phyloP scores from a whole-genome alignment of 345 rosid species.

The Citrus trifoliata region DNA sequence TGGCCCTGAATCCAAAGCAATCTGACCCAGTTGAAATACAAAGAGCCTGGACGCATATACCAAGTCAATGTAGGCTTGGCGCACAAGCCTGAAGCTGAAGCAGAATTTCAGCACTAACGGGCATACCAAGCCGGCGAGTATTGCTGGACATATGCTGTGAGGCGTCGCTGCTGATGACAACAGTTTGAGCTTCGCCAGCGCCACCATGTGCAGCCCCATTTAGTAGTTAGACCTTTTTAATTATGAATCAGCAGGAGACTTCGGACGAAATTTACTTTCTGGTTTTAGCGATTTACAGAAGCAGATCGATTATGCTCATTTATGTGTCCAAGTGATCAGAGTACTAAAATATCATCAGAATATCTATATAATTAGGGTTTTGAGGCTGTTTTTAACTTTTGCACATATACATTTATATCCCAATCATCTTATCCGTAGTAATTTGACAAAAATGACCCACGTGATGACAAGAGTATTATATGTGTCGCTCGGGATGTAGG shows the following conservation, averaged over 20 bases:
- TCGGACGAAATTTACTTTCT: not conserved
- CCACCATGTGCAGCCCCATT: conserved; percentile 16
- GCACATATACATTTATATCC: too few relatives aligned
- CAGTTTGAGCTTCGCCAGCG: conserved; percentile 27
- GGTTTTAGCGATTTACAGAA: not conserved
- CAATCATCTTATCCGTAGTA: not conserved
- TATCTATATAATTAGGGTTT: too few relatives aligned
- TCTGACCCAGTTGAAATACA: conserved; percentile 29
- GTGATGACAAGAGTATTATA: not conserved
- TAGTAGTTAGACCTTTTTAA: too few relatives aligned
- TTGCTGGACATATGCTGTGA: conserved; percentile 4
- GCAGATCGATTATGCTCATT: not conserved
- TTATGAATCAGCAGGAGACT: not conserved
- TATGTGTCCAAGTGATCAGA: too few relatives aligned
- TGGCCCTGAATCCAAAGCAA: conserved; percentile 16
- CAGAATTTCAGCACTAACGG: conserved; percentile 26
- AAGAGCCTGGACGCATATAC: conserved; percentile 29
- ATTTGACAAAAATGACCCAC: not conserved
- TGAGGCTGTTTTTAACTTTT: too few relatives aligned
- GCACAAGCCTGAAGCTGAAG: conserved; percentile 13
- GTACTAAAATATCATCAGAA: too few relatives aligned
- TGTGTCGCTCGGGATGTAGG: too few relatives aligned
- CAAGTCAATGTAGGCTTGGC: conserved; percentile 5
- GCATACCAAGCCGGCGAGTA: conserved; percentile 17
- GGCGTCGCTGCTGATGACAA: conserved; percentile 3